Evolutionary conservation across 305 asterid genomes (phyloP).

Genomic region (Solanum chacoense): DNA sequence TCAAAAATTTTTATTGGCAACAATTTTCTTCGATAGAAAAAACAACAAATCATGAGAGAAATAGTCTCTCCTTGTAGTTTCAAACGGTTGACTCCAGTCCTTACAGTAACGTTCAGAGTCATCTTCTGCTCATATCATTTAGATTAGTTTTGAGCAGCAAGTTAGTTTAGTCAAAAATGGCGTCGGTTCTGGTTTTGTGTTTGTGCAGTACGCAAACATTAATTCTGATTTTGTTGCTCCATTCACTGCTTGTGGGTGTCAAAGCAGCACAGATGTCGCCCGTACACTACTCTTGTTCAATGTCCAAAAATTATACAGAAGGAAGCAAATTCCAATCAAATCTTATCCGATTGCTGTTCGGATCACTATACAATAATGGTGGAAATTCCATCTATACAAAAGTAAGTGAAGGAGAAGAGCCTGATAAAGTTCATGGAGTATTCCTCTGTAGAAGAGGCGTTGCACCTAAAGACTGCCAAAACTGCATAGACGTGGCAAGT

Average conservation of each 20-base stretch:
- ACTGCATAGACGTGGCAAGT: background rate
- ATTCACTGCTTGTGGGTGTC: background rate
- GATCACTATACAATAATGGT: background rate
- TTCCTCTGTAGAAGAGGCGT: background rate
- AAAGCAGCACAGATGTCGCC: background rate
- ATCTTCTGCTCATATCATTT: too few relatives aligned
- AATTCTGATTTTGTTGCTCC: too few relatives aligned
- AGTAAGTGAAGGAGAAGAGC: background rate
- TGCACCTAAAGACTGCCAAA: background rate
- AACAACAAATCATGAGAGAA: too few relatives aligned
- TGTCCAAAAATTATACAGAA: background rate
- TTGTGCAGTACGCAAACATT: too few relatives aligned
- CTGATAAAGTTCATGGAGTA: background rate
- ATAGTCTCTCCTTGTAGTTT: too few relatives aligned
- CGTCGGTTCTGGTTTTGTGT: too few relatives aligned
- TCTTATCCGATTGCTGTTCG: background rate
- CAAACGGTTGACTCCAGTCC: too few relatives aligned
- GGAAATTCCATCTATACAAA: background rate
- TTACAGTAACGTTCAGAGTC: too few relatives aligned
- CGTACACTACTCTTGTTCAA: fast-evolving
- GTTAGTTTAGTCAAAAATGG: too few relatives aligned
- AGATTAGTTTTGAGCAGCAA: too few relatives aligned
- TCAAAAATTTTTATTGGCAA: too few relatives aligned
- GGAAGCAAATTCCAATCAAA: background rate
- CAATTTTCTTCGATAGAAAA: too few relatives aligned